Percentiles rank a stretch among this genome's conserved stretches.
Evolutionary conservation across 139 green algal genomes (phyloP).

Genomic region (Chlorella sp.): DNA sequence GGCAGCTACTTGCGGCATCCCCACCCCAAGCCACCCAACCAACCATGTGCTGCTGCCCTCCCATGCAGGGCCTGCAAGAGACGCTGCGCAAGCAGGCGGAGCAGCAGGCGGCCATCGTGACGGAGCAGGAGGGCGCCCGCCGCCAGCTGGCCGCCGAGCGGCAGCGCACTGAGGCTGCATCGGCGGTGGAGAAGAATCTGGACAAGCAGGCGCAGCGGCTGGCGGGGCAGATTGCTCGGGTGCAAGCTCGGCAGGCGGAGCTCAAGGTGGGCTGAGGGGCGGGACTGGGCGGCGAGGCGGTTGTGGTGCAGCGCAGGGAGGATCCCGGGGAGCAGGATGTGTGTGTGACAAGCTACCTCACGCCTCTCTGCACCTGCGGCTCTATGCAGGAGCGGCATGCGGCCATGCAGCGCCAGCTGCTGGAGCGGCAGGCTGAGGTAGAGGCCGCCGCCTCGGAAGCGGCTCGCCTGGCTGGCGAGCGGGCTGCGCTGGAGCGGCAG

Average conservation of each 20-base stretch:
- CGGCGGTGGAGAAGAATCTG: constrained; percentile 73
- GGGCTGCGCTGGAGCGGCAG: constrained; percentile 69
- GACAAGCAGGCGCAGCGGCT: constrained; percentile 75
- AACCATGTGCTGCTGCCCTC: background rate
- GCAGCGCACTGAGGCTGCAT: constrained; percentile 78
- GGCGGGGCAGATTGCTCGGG: constrained; percentile 62
- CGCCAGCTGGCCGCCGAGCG: constrained; percentile 77
- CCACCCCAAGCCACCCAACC: too few relatives aligned
- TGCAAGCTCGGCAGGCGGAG: constrained; percentile 11
- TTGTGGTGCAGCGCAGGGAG: too few relatives aligned
- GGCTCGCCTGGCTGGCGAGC: background rate
- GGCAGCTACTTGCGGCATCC: too few relatives aligned
- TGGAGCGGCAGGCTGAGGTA: constrained; percentile 7
- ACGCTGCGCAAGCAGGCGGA: constrained; percentile 79
- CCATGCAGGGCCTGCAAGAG: constrained; percentile 70
- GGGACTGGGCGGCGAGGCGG: background rate
- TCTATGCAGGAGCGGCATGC: constrained; percentile 7
- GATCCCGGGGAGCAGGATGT: too few relatives aligned
- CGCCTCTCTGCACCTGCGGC: background rate
- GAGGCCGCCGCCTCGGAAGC: background rate
- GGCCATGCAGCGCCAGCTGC: constrained; percentile 11
- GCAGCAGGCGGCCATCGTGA: constrained; percentile 72
- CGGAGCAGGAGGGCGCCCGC: constrained; percentile 78
- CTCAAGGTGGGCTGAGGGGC: background rate
- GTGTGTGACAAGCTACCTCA: too few relatives aligned